phyloP scores from a whole-genome alignment of 2,329 filamentous ascomycete genomes.

The Davidsoniella neocaledoniae region DNA sequence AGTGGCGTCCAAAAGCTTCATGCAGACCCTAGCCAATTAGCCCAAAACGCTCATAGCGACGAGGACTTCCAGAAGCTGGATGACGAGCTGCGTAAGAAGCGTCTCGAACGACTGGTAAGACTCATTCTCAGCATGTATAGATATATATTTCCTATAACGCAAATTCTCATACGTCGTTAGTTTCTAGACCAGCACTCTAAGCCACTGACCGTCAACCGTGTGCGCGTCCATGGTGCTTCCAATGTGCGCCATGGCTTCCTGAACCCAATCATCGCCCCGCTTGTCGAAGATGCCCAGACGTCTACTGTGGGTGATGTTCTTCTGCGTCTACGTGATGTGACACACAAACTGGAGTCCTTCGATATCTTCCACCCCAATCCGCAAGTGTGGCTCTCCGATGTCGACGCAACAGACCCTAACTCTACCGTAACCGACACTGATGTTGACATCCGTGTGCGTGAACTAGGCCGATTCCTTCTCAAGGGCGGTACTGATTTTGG shows the following conservation, averaged over 20 bases:
- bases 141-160: background rate
- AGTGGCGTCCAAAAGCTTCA: constrained; percentile 7
- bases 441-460: constrained; percentile 64
- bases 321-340: constrained; percentile 49
- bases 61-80: constrained; percentile 13
- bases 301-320: constrained; percentile 73
- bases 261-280: constrained; percentile 59
- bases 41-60: constrained; percentile 12
- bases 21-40: constrained; percentile 11
- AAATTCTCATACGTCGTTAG: constrained; percentile 23
- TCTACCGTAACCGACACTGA: constrained; percentile 65
- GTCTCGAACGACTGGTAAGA: constrained; percentile 12
- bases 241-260: constrained; percentile 78
- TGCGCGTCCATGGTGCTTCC: constrained; percentile 53
- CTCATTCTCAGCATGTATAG: background rate
- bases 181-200: constrained; percentile 69
- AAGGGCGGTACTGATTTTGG: constrained; percentile 93
- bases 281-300: constrained; percentile 41
- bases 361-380: constrained; percentile 79
- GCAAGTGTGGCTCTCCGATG: constrained; percentile 64
- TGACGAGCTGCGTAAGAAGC: constrained; percentile 12
- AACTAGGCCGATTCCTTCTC: constrained; percentile 68
- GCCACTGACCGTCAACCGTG: constrained; percentile 61
- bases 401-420: constrained; percentile 46
- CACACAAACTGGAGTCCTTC: constrained; percentile 56